phyloP scores from a whole-genome alignment of 2,329 filamentous ascomycete species.

The Alternaria postmessia region DNA sequence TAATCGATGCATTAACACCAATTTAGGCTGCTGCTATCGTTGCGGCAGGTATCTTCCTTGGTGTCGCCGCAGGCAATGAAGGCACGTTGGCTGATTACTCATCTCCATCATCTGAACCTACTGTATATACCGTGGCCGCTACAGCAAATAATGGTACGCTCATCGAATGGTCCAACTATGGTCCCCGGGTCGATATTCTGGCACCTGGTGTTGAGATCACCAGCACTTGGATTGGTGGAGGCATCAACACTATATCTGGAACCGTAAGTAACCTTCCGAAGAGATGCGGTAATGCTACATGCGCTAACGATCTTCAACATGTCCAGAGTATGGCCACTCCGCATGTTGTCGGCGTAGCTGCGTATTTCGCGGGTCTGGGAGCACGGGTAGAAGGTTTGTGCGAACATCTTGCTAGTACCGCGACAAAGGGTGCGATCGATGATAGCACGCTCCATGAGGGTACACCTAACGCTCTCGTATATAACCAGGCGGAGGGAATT shows the following conservation, averaged over 20 bases:
- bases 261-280: slow-evolving; percentile 48
- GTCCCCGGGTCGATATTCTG: slow-evolving; percentile 46
- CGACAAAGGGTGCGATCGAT: slow-evolving; percentile 50
- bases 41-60: slow-evolving; percentile 47
- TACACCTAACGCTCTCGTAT: slow-evolving; percentile 60
- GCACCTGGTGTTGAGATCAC: slow-evolving; percentile 51
- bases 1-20: background rate
- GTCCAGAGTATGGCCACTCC: slow-evolving; percentile 68
- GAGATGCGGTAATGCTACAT: background rate
- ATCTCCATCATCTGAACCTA: slow-evolving; percentile 47
- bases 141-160: slow-evolving; percentile 40
- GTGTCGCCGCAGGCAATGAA: slow-evolving; percentile 50
- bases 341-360: slow-evolving; percentile 72
- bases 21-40: slow-evolving; percentile 43
- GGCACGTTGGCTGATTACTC: slow-evolving; percentile 32
- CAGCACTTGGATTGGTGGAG: slow-evolving; percentile 56
- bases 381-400: slow-evolving; percentile 53
- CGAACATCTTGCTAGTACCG: slow-evolving; percentile 55
- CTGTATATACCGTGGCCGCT: slow-evolving; percentile 51
- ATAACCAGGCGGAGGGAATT: slow-evolving; percentile 54
- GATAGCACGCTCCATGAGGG: slow-evolving; percentile 45
- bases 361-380: slow-evolving; percentile 68
- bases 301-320: background rate
- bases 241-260: slow-evolving; percentile 60
- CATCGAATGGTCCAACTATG: slow-evolving; percentile 49